Evolutionary conservation across 2,329 filamentous ascomycete species (phyloP).

Genomic region (Tolypocladium inflatum): DNA sequence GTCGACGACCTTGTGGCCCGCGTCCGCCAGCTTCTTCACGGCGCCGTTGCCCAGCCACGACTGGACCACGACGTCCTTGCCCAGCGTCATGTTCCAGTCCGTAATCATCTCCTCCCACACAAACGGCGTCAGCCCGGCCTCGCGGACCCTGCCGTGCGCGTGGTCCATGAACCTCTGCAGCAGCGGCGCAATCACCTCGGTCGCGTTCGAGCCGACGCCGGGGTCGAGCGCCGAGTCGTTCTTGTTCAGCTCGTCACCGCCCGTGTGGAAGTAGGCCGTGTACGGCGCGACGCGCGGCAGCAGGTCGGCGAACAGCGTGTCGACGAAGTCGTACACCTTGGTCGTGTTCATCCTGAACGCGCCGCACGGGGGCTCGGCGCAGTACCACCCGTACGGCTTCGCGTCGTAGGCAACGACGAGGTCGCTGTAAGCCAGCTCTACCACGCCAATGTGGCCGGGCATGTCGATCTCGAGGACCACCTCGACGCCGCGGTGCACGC

Average conservation of each 20-base stretch:
- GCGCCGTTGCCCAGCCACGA: constrained; percentile 61
- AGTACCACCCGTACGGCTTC: constrained; percentile 48
- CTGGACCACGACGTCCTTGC: constrained; percentile 65
- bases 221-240: constrained; percentile 59
- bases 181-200: constrained; percentile 58
- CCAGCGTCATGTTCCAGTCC: constrained; percentile 67
- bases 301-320: constrained; percentile 64
- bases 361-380: constrained; percentile 54
- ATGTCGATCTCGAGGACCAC: constrained; percentile 54
- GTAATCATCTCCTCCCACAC: constrained; percentile 86
- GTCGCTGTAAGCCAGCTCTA: constrained; percentile 41
- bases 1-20: constrained; percentile 62
- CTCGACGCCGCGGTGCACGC: constrained; percentile 48
- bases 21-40: constrained; percentile 47
- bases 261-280: constrained; percentile 71
- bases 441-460: constrained; percentile 49
- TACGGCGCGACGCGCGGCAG: constrained; percentile 63
- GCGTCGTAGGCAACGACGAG: constrained; percentile 45
- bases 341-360: constrained; percentile 69
- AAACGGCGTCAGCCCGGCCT: constrained; percentile 58
- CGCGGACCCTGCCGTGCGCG: constrained; percentile 55
- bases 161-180: constrained; percentile 69
- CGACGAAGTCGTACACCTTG: constrained; percentile 60
- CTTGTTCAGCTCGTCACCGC: constrained; percentile 77
- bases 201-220: constrained; percentile 57